Base-by-base conservation (phyloP, 1,284 basidiomycete genomes). In the Megacollybia platyphylla region DNA sequence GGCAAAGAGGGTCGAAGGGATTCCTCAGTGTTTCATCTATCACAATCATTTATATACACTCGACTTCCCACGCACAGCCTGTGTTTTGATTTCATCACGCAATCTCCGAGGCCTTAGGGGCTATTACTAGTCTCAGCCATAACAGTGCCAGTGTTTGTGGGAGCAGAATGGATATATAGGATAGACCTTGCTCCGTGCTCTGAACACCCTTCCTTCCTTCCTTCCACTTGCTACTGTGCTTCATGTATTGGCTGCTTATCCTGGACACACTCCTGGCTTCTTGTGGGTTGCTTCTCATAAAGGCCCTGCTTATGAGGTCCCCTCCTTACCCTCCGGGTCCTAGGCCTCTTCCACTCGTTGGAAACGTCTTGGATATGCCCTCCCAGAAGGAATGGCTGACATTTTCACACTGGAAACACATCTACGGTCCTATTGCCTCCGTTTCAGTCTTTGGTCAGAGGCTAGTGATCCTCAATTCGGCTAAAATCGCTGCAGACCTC, bases 361-460 rank as follows among this genome's bases (percentile, higher is more conserved):
- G 43, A 13, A 47, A 47, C n/a, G n/a, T 47, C 6, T 34, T 47
- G 2, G 42, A 47, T 26, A 40, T 41, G 28, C 40, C 40, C 20
- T 9, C 53, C 5, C 48, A 48, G 5, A 52, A 61, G 10, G 55
- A 61, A 35, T 71, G 67, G 68, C 44, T 60, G 10, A 59, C 58
- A 4, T 70, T 64, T 41, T 50, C 57, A n/a, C 49, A 61, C 11
- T 70, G 67, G 67, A 61, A 58, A 1, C 49, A 60, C 10, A 57
- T 57, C 57, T 69, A 58, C 49, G 79, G 79, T 29, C 71, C 75
- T 42, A 71, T 83, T 17, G 65, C 69, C 43, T 75, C 73, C 35
- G 60, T 72, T 2, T 72, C 70, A 20, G 56, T 81, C 29, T 58
- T 82, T 10, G 78, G 79, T 1, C 76, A 79, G 47, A 64, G 72